Base-by-base conservation (phyloP, 2,329 filamentous ascomycete species). In the Diaporthe longicolla region DNA sequence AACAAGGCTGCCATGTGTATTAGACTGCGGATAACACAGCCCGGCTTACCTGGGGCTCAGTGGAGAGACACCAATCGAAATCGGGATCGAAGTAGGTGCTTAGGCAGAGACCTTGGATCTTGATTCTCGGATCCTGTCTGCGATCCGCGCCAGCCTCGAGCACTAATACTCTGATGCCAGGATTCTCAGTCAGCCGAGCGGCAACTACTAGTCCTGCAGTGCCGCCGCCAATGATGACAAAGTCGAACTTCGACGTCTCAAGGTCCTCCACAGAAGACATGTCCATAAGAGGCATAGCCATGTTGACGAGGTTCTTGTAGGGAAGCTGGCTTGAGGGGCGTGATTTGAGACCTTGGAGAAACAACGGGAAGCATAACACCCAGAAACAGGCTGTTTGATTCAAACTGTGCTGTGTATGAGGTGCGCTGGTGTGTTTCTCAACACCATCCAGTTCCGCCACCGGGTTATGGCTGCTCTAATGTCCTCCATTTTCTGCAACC, bases 191-290 rank as follows among this genome's bases (percentile, higher is more conserved):
- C 70, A 88, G 81, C 48, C 86, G 83, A 66, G 81, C 82, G 19
- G 85, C 87, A 71, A 87, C 81, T 0, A 85, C 83, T 68, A 87
- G 83, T n/a, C 87, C 86, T 29, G 86, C 83, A 4, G 86, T 87
- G 10, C 87, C 86, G 24, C 86, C 86, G 54, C 86, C 86, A n/a
- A 87, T 85, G 66, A 88, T 81, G 74, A 88, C 79, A 77, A 85
- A 87, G 78, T 88, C 85, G 80, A 84, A 87, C 3, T 71, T 43
- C 10, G 17, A 50, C n/a, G 59, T 8, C 37, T 73, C 54, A 3
- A 73, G 40, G 8, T 26, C 57, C 2, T 50, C 57, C 8, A 40
- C 48, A n/a, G 48, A 70, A 35, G 72, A 37, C 66, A 73, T 57
- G 26, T 10, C 58, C 3, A 24, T 19, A n/a, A 17, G 21, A 32